phyloP scores from a whole-genome alignment of 306 rosid species.

The Corylus avellana region DNA sequence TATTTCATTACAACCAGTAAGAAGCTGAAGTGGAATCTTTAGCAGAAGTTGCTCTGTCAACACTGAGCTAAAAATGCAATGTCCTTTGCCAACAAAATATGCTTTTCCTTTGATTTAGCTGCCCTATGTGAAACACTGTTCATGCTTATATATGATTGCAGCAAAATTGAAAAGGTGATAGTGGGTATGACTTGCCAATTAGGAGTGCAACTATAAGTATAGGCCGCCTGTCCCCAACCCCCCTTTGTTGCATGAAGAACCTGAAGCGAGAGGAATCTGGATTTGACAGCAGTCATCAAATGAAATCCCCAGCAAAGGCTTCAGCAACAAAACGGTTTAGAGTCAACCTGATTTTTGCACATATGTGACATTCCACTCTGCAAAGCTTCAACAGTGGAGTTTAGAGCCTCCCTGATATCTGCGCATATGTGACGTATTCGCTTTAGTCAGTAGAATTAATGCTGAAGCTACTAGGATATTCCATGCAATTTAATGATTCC shows the following conservation, averaged over 20 bases:
- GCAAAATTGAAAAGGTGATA: not conserved
- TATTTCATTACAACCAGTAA: not conserved
- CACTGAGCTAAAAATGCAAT: not conserved
- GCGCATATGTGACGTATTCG: not conserved
- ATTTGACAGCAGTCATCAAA: not conserved
- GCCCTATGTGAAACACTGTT: not conserved
- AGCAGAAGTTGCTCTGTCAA: not conserved
- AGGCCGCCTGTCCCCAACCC: not conserved
- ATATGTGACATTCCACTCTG: not conserved
- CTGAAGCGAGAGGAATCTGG: not conserved
- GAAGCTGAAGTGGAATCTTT: not conserved
- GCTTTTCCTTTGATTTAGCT: not conserved
- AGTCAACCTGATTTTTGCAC: not conserved
- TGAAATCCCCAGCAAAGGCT: not conserved
- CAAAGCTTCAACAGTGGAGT: not conserved
- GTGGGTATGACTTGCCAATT: not conserved
- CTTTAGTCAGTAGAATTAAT: not conserved
- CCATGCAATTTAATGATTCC: not conserved
- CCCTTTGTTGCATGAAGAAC: not conserved
- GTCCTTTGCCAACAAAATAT: not conserved
- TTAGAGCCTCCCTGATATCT: not conserved
- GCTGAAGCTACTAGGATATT: not conserved
- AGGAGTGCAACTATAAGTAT: not conserved
- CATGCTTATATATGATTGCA: not conserved
- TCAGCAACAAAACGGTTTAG: not conserved